A percentile compares a stretch with the other conserved stretches of the same genome.
These are phyloP conservation scores for Coprinopsis marcescibilis DNA, from an alignment of 768 basidiomycete species.

Conservation along the genomic window DNA sequence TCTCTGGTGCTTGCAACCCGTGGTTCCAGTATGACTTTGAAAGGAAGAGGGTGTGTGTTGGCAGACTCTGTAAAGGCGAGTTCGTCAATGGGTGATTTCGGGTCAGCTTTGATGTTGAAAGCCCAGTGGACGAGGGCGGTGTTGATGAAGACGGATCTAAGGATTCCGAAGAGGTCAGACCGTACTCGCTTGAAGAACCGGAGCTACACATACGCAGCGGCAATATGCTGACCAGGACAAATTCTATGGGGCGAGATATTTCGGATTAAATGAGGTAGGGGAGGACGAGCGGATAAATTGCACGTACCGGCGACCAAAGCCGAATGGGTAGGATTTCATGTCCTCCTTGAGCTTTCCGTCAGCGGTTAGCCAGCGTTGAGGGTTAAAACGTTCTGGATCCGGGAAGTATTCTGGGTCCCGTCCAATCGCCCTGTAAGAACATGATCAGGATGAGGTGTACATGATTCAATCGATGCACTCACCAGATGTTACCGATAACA, in stretches of 20 bases:
- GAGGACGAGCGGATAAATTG: too few relatives aligned
- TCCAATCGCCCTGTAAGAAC: conserved; percentile 39
- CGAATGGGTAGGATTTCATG: conserved; percentile 47
- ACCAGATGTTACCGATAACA: conserved; percentile 60
- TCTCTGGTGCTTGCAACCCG: conserved; percentile 28
- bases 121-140: conserved; percentile 61
- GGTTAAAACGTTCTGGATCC: conserved; percentile 54
- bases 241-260: conserved; percentile 34
- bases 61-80: conserved; percentile 59
- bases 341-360: conserved; percentile 46
- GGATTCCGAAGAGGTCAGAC: neutral
- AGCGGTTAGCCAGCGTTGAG: conserved; percentile 48
- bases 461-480: conserved; percentile 6
- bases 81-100: conserved; percentile 50
- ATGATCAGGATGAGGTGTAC: neutral
- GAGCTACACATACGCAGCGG: conserved; percentile 27
- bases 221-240: conserved; percentile 63
- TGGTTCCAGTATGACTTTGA: conserved; percentile 52
- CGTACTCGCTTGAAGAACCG: neutral
- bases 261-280: too few relatives aligned
- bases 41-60: conserved; percentile 59
- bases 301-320: conserved; percentile 47
- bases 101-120: conserved; percentile 50
- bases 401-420: conserved; percentile 54
- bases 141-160: conserved; percentile 59